These are phyloP conservation scores for Vitis amurensis DNA, from an alignment of 164 flowering plant species.

Conservation along the genomic window DNA sequence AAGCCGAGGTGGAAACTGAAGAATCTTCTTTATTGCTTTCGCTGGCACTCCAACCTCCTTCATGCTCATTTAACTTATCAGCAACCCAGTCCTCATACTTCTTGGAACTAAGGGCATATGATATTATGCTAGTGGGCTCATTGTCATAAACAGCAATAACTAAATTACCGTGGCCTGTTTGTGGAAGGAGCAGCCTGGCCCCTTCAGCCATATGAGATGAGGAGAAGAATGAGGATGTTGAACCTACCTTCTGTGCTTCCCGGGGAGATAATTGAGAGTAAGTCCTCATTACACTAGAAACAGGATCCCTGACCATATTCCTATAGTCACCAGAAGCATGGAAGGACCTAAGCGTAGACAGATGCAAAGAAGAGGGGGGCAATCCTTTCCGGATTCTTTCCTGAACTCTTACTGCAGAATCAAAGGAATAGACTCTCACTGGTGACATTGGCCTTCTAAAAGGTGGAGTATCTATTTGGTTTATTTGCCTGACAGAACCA, in stretches of 20 bases:
- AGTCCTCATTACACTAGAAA: constrained; percentile 44
- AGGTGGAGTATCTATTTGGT: constrained; percentile 37
- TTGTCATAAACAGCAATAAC: constrained; percentile 87
- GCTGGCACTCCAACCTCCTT: constrained; percentile 28
- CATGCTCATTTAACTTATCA: constrained; percentile 42
- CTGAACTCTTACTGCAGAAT: constrained; percentile 75
- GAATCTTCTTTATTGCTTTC: constrained; percentile 32
- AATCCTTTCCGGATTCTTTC: constrained; percentile 54
- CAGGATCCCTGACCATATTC: constrained; percentile 73
- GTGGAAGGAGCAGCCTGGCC: constrained; percentile 62
- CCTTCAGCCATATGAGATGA: constrained; percentile 65
- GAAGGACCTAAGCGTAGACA: constrained; percentile 70
- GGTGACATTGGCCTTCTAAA: constrained; percentile 50
- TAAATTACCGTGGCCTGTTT: constrained; percentile 42
- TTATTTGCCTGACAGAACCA: constrained; percentile 22
- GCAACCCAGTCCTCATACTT: constrained; percentile 67
- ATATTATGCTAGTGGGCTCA: constrained; percentile 88
- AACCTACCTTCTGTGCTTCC: constrained; percentile 50
- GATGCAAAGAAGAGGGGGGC: constrained; percentile 53
- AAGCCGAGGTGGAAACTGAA: constrained; percentile 36
- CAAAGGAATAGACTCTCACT: constrained; percentile 82
- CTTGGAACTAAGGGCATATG: constrained; percentile 84
- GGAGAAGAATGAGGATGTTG: constrained; percentile 53
- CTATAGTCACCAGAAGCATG: constrained; percentile 84
- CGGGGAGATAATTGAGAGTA: constrained; percentile 44